Conservation (phyloP, 1,284 basidiomycete genomes). For the Trichosporon sp. region DNA sequence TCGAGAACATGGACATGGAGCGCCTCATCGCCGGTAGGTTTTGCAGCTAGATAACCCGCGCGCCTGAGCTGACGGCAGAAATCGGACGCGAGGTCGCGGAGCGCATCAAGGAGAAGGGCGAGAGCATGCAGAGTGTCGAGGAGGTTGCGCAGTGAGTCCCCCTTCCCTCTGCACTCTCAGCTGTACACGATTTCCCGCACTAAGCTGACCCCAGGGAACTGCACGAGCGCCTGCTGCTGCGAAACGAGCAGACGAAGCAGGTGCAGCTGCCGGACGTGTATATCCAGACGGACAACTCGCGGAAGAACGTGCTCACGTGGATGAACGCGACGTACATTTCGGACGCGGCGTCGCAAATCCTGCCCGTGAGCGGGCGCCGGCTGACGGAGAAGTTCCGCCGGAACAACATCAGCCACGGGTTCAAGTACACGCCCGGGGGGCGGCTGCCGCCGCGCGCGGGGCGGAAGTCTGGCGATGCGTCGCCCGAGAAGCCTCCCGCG, state of each 20-base stretch:
- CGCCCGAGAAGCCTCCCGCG: background rate
- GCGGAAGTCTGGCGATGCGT: slow-evolving; percentile 21
- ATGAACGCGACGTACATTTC: slow-evolving; percentile 66
- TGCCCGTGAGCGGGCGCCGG: slow-evolving; percentile 76
- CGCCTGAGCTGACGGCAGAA: slow-evolving; percentile 51
- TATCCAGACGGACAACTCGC: slow-evolving; percentile 77
- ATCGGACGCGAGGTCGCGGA: slow-evolving; percentile 90
- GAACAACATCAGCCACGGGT: slow-evolving; percentile 35
- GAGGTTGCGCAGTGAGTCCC: slow-evolving; percentile 67
- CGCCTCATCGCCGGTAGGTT: slow-evolving; percentile 62
- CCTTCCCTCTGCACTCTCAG: background rate
- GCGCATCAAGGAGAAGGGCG: slow-evolving; percentile 68
- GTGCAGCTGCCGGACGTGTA: slow-evolving; percentile 96
- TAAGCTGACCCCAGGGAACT: slow-evolving; percentile 50
- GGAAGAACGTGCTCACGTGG: slow-evolving; percentile 87
- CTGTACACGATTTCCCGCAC: background rate
- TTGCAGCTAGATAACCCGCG: slow-evolving; percentile 10
- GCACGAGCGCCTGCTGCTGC: slow-evolving; percentile 81
- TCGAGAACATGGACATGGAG: slow-evolving; percentile 99
- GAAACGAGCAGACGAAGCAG: slow-evolving; percentile 96
- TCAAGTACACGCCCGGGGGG: slow-evolving; percentile 57
- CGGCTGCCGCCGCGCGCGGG: slow-evolving; percentile 54
- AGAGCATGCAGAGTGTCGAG: slow-evolving; percentile 80
- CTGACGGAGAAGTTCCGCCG: slow-evolving; percentile 84
- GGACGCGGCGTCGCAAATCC: slow-evolving; percentile 72